These are phyloP conservation scores for Ceratobasidium theobromae DNA, from an alignment of 1,284 basidiomycete genomes.

Conservation along the genomic window DNA sequence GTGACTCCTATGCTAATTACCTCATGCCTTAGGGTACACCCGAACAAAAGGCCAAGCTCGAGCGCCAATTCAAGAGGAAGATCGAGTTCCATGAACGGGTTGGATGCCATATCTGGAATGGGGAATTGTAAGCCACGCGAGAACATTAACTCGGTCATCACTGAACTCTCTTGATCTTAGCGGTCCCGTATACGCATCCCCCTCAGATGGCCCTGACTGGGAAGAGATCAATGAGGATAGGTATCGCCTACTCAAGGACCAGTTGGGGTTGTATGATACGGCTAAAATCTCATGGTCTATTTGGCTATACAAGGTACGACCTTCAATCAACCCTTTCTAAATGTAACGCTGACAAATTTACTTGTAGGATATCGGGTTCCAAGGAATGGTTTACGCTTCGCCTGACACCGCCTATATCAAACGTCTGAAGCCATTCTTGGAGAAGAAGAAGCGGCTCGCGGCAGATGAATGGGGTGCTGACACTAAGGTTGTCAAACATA, in stretches of 20 bases:
- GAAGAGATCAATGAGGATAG: conserved; percentile 67
- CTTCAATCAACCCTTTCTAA: background rate
- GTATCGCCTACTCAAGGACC: conserved; percentile 67
- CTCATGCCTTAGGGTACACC: conserved; percentile 8
- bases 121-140: conserved; percentile 55
- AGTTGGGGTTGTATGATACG: conserved; percentile 70
- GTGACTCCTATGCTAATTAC: background rate
- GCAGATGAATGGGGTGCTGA: conserved; percentile 69
- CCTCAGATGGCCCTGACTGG: conserved; percentile 42
- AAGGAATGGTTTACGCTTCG: conserved; percentile 73
- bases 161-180: background rate
- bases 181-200: conserved; percentile 35
- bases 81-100: conserved; percentile 39
- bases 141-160: too few species aligned
- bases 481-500: conserved; percentile 50
- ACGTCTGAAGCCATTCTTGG: conserved; percentile 61
- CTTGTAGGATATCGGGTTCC: conserved; percentile 70
- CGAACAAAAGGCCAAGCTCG: conserved; percentile 44
- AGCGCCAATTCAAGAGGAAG: conserved; percentile 64
- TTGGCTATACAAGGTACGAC: conserved; percentile 73
- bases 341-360: background rate
- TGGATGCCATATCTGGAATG: conserved; percentile 67
- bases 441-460: conserved; percentile 63
- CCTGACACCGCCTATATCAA: conserved; percentile 68
- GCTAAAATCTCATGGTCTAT: conserved; percentile 66